Evolutionary conservation across 768 basidiomycete genomes (phyloP).

Genomic region (Tulasnella sp.): DNA sequence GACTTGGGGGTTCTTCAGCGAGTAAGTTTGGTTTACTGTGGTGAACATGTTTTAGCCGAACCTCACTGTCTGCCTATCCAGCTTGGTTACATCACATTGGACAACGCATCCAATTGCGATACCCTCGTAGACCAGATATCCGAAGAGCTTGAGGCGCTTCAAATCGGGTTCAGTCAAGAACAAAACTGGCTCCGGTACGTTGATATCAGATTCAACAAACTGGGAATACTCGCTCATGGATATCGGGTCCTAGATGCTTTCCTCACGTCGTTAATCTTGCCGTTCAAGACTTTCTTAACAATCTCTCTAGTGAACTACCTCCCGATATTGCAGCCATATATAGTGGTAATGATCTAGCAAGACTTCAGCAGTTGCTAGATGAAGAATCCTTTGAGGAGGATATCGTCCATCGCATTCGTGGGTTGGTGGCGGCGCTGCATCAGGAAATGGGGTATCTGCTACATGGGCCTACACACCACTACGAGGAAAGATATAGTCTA

Average conservation of each 20-base stretch:
- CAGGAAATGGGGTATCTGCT: not conserved
- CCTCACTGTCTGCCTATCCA: not conserved
- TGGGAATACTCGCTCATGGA: not conserved
- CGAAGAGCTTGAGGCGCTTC: not conserved
- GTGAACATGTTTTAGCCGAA: not conserved
- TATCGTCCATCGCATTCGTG: not conserved
- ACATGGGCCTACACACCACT: too few relatives aligned
- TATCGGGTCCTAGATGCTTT: not conserved
- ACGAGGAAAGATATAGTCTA: too few relatives aligned
- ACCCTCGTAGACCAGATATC: not conserved
- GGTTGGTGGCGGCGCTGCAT: not conserved
- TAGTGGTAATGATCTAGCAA: not conserved
- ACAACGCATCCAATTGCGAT: slow-evolving; percentile 10
- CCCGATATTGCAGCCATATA: not conserved
- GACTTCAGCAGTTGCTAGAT: not conserved
- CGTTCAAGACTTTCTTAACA: not conserved
- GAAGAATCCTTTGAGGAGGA: not conserved
- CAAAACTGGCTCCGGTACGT: not conserved
- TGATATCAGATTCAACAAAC: not conserved
- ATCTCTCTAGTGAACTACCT: not conserved
- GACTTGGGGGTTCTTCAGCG: not conserved
- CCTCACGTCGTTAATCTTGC: slow-evolving; percentile 2
- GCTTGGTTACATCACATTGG: slow-evolving; percentile 1
- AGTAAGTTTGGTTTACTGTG: not conserved
- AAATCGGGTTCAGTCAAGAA: not conserved